Percentiles rank a stretch among this genome's conserved stretches.
These are phyloP conservation scores for Microglena sp. DNA, from an alignment of 139 green algal species.

Conservation along the genomic window DNA sequence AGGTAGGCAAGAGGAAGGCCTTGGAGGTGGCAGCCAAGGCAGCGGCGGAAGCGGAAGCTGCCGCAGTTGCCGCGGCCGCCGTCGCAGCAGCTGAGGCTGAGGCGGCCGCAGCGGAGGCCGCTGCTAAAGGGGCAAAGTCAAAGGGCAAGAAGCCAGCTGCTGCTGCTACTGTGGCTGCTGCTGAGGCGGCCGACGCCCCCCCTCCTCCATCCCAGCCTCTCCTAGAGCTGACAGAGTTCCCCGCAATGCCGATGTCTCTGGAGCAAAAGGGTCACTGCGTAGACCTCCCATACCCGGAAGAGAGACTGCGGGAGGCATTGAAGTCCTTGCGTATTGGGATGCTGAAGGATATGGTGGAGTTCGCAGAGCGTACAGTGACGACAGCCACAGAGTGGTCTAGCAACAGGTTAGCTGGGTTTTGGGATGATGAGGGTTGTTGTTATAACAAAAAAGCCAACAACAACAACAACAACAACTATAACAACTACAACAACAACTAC, in stretches of 20 bases:
- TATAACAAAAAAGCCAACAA: too few species aligned
- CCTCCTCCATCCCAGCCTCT: too few species aligned
- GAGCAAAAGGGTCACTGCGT: too few species aligned
- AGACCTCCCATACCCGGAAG: too few species aligned
- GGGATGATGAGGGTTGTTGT: too few species aligned
- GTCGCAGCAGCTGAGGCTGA: background rate
- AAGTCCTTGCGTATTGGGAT: too few species aligned
- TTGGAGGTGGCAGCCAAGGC: constrained; percentile 6
- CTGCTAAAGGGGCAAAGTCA: background rate
- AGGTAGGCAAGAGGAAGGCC: background rate
- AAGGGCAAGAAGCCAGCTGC: constrained; percentile 1
- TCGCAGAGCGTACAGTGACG: constrained; percentile 12
- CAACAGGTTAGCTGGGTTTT: too few species aligned
- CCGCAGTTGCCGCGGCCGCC: background rate
- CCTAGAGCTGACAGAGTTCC: too few species aligned
- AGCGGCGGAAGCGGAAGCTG: constrained; percentile 1
- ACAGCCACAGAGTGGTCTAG: constrained; percentile 12
- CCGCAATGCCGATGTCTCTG: too few species aligned
- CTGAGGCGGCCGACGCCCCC: background rate
- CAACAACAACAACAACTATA: too few species aligned
- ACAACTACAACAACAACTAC: too few species aligned
- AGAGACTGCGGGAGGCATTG: too few species aligned
- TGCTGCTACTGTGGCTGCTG: background rate
- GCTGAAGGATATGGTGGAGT: constrained; percentile 42
- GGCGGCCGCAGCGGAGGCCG: constrained; percentile 3